Conservation (phyloP, 495 filamentous ascomycete genomes). For the Aspergillus diversus region DNA sequence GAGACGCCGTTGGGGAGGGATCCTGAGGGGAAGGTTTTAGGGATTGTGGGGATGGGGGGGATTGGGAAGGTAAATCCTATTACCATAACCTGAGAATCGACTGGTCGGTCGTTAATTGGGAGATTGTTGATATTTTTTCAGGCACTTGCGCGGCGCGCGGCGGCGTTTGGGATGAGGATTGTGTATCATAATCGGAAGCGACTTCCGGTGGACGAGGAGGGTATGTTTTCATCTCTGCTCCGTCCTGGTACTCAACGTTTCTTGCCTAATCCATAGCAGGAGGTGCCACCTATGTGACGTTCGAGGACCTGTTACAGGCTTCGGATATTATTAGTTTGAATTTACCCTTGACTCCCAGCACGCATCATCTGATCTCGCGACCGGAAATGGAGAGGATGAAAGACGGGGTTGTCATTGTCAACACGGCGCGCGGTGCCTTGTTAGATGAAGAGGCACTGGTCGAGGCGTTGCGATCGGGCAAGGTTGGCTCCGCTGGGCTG, state of each 20-base stretch:
- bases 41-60: constrained; percentile 74
- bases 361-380: constrained; percentile 57
- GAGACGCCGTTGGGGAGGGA: constrained; percentile 47
- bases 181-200: constrained; percentile 62
- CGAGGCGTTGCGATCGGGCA: constrained; percentile 48
- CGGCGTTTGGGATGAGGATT: constrained; percentile 55
- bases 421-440: constrained; percentile 58
- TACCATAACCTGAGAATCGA: too few relatives aligned
- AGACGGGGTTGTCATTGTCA: constrained; percentile 59
- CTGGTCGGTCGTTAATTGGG: too few relatives aligned
- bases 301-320: constrained; percentile 56
- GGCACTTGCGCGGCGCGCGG: constrained; percentile 34
- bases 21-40: constrained; percentile 57
- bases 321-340: constrained; percentile 68
- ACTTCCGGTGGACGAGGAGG: too few relatives aligned
- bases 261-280: too few relatives aligned
- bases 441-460: constrained; percentile 63
- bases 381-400: constrained; percentile 60
- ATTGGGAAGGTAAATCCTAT: constrained; percentile 50
- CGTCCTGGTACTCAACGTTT: too few relatives aligned
- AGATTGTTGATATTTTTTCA: constrained; percentile 9
- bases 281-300: constrained; percentile 46
- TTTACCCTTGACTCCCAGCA: constrained; percentile 56
- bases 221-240: too few relatives aligned
- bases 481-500: constrained; percentile 51